Evolutionary conservation across 495 filamentous ascomycete genomes (phyloP), one percentile per base, ranked within the genome.

Genomic region (Penicillium mononematosum): DNA sequence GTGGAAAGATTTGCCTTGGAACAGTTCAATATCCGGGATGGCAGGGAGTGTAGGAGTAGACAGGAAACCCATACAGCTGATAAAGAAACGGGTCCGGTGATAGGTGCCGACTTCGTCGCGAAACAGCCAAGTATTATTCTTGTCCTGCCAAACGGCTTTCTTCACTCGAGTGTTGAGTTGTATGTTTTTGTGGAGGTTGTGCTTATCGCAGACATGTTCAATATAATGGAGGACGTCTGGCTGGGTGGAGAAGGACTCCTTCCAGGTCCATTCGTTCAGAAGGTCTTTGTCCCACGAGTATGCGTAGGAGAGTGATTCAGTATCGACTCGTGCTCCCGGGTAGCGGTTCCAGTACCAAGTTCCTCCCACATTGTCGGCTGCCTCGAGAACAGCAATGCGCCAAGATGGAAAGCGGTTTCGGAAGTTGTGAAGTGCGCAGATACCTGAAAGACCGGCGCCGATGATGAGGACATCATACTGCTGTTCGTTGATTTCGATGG

Each of bases 401-500:
- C 62, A 65, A 8, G 71, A 69, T 49, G 77, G 69, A 31, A 78
- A 78, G 17, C 70, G 65, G 29, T 77, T 59, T 7, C 74, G 68
- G 2, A 83, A 63, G 17, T 70, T 61, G 38, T 75, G 69, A 11
- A 80, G 67, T 16, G 66, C 58, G 57, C 74, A 78, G 36, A 80
- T 45, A 1, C 81, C 81, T 8, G 69, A 72, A 38, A 84, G 74
- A 1, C 81, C 81, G 2, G 77, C 80, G 5, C 81, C 81, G 12
- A 84, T 70, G 53, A 83, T 77, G 25, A 83, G 56, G 19, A 75
- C 76, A 58, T 82, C 78, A 17, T 63, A 63, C 10, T 51, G 22
- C 5, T 59, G 48, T n/a, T 47, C 25, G 8, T 47, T 53, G 32
- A 17, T 36, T 27, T 53, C 38, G 22, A 46, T 24, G 8, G 53